Evolutionary conservation across 1,284 basidiomycete species (phyloP), one percentile per base, ranked within the genome.

Genomic region (Trichosporon ovoides): DNA sequence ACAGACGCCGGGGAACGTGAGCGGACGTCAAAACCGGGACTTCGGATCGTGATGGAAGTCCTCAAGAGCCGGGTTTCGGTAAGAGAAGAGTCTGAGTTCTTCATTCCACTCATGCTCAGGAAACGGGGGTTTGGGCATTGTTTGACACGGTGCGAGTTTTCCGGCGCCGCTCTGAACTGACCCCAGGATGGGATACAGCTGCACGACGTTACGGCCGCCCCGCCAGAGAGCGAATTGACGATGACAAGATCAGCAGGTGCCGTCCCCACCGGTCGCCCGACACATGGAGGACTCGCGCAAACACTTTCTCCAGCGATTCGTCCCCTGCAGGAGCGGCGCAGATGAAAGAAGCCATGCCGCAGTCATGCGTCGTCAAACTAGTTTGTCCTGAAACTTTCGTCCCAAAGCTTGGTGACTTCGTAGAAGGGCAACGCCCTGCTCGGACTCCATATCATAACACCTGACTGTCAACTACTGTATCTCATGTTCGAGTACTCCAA

Each of bases 41-140:
- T 72, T 55, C 69, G 76, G 38, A 65, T 61, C 2, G 61, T 76
- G 7, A 71, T 73, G 4, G 76, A 77, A 58, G 74, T 77, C 1
- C 56, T 76, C 31, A 73, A 76, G 66, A 74, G 72, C 55, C 38
- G 68, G 16, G 62, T 72, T 0, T 68, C 69, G 28, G 76, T 76
- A 59, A 66, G 73, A 48, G 22, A 14, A n/a, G 2, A 3, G 53
- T 31, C 5, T 35, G n/a, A 0, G 28, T 2, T 28, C 33, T 20
- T 22, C 9, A 6, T 2, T 38, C 13, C 3, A 16, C 12, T 16
- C 35, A 20, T 33, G 20, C 52, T 56, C 24, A 76, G 73, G 66
- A 67, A 1, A 62, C 67, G 0, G 73, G 72, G 1, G 50, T 49
- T 12, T 77, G 76, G 76, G 63, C 69, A 0, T 69, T 77, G 7